phyloP scores from a whole-genome alignment of 2,329 filamentous ascomycete genomes.

The Geosmithia flava region DNA sequence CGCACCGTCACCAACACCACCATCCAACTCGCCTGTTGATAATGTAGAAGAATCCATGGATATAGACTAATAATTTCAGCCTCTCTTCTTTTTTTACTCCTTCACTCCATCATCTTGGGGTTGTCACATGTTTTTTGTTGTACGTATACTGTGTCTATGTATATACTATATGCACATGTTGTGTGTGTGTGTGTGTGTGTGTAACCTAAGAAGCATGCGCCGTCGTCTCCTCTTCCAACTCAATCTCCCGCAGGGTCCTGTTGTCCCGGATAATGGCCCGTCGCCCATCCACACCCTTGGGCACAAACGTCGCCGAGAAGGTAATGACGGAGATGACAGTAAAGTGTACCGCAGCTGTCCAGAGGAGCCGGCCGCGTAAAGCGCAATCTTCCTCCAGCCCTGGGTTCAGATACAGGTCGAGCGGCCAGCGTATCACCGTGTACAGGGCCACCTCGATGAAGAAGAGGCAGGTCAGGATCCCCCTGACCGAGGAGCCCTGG shows the following conservation, averaged over 20 bases:
- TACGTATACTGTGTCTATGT: too few relatives aligned
- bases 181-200: too few relatives aligned
- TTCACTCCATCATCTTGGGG: too few relatives aligned
- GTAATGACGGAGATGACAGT: constrained; percentile 27
- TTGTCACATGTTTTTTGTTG: too few relatives aligned
- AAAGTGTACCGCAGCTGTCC: constrained; percentile 33
- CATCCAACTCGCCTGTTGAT: background rate
- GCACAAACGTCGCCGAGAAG: constrained; percentile 30
- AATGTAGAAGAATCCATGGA: background rate
- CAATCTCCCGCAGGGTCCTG: background rate
- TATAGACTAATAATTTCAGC: background rate
- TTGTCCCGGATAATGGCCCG: background rate
- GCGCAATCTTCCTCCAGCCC: constrained; percentile 34
- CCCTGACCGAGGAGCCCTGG: constrained; percentile 33
- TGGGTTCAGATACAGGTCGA: constrained; percentile 17
- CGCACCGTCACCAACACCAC: background rate
- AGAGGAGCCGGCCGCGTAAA: constrained; percentile 25
- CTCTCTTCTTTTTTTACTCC: too few relatives aligned
- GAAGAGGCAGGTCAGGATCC: constrained; percentile 39
- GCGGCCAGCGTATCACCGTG: constrained; percentile 27
- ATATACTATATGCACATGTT: too few relatives aligned
- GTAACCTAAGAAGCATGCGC: too few relatives aligned
- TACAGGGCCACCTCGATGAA: constrained; percentile 34
- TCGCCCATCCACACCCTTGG: constrained; percentile 16
- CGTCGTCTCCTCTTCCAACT: background rate